Base-by-base conservation (phyloP, 495 filamentous ascomycete species). In the Lasiosphaeria miniovina region DNA sequence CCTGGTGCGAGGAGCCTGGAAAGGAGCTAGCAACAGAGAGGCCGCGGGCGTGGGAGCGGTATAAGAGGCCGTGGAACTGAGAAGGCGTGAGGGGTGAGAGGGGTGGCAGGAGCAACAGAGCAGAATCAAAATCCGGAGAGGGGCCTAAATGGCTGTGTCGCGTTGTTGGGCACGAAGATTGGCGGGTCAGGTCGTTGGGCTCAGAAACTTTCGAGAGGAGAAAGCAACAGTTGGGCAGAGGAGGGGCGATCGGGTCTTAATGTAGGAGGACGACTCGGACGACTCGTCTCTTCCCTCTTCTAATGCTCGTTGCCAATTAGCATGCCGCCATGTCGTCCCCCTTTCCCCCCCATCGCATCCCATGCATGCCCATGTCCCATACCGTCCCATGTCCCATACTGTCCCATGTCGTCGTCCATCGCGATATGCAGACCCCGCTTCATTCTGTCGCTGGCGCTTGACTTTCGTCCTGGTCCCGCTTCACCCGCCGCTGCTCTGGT, bases 211-310 rank as follows among this genome's bases (percentile, higher is more conserved):
- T 54, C 58, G 17, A 31, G 49, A 57, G 73, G 67, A 70, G 71
- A 67, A 66, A 71, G 68, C 67, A 65, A 60, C 64, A 61, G 76
- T 79, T 75, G 76, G 77, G 77, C 76, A 75, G 70, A 72, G 75
- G 75, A 73, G 75, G 76, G 72, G 71, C 69, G 64, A 68, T 67
- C 67, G 67, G 75, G 71, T 78, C 78, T 80, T 80, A 80, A 75
- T 71, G 57, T 74, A 60, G 61, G 59, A 53, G 52, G 15, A n/a
- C 57, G 53, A 24, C 24, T 24, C 53, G 12, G 15, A 14, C 58
- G 41, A 57, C 48, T 61, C 53, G 53, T 54, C 65, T 32, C 51
- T 40, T 41, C 55, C 58, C 17, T 46, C 48, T 31, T 55, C 55
- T 15, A 12, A 14, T 24, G 43, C 59, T 50, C 15, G 41, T n/a